Base-by-base conservation (phyloP, 768 basidiomycete species). In the Rhizopogon vinicolor region DNA sequence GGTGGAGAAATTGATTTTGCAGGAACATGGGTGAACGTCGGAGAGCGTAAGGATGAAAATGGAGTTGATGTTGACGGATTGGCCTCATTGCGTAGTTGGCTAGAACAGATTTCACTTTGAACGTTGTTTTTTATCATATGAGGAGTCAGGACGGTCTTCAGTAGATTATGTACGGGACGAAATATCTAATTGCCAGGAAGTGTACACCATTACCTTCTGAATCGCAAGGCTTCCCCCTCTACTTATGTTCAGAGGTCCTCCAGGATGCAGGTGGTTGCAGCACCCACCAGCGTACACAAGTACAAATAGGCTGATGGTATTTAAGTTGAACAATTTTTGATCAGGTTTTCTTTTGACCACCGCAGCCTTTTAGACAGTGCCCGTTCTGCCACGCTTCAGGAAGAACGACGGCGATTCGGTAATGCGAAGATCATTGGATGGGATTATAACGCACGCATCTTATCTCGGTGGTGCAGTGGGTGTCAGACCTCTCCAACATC, bases 281-380 rank as follows among this genome's bases (percentile, higher is more conserved):
- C 25, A 25, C 25, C 4, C 25, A 25, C 25, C 1, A 35, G 29
- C n/a, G 33, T 54, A 70, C 63, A 73, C 51, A 71, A 9, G 51
- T 13, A 53, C 69, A 71, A 72, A 71, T 46, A 72, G 12, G 14
- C 1, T 2, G 6, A 28, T 16, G 1, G 52, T 56, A 61, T 66
- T 68, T 64, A 65, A 7, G 19, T 19, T 3, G 0, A 13, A 4
- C 18, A 12, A 19, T 52, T 51, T 35, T 40, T 29, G 12, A 16
- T 3, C 18, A 9, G 25, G 0, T 31, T 52, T 55, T 48, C 51
- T 54, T 48, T 56, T 43, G n/a, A 41, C 56, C 55, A 68, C 74
- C 81, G 85, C 85, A 76, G 70, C 84, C 82, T 78, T 68, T 65
- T 80, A 86, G 85, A 87, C 85, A 87, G 85, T 87, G 79, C 85